A percentile compares a stretch with the other conserved stretches of the same genome.
Evolutionary conservation across 1,284 basidiomycete species (phyloP).

Genomic region (Microbotryomycetes sp.): DNA sequence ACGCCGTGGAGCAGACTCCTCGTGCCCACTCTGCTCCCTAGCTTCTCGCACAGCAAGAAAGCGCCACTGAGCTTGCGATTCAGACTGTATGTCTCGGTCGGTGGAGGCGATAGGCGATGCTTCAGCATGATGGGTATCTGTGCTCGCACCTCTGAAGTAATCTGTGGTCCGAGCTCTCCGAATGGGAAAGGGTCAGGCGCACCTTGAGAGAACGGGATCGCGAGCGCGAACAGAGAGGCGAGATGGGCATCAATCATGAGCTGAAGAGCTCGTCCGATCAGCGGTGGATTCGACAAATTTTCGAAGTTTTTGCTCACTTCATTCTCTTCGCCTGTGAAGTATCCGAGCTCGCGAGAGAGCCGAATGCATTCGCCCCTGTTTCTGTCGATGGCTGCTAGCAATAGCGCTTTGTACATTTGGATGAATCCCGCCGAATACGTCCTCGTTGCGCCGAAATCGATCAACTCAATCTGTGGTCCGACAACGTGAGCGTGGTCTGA

Average conservation of each 20-base stretch:
- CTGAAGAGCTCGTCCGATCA: slow-evolving; percentile 42
- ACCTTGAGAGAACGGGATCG: slow-evolving; percentile 63
- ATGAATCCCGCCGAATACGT: slow-evolving; percentile 82
- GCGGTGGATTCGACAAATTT: background rate
- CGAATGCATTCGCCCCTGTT: slow-evolving; percentile 63
- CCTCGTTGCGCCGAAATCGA: slow-evolving; percentile 93
- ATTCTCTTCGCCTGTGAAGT: slow-evolving; percentile 82
- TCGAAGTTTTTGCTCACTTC: slow-evolving; percentile 48
- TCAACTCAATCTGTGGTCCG: slow-evolving; percentile 62
- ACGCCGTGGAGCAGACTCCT: slow-evolving; percentile 60
- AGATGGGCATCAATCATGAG: slow-evolving; percentile 84
- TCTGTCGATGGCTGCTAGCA: slow-evolving; percentile 66
- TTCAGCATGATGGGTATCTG: slow-evolving; percentile 87
- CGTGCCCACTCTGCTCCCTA: slow-evolving; percentile 70
- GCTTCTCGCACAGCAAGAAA: slow-evolving; percentile 79
- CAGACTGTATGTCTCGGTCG: slow-evolving; percentile 86
- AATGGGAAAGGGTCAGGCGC: slow-evolving; percentile 61
- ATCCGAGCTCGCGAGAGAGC: slow-evolving; percentile 74
- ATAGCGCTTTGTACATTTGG: slow-evolving; percentile 73
- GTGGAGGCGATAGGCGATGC: slow-evolving; percentile 83
- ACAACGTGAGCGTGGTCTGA: background rate
- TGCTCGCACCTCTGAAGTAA: slow-evolving; percentile 65
- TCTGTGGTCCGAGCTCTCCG: slow-evolving; percentile 49
- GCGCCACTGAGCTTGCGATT: slow-evolving; percentile 92
- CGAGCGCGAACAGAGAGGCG: slow-evolving; percentile 65